Evolutionary conservation across 2,329 filamentous ascomycete genomes (phyloP).

Genomic region (Nothophoma quercina): DNA sequence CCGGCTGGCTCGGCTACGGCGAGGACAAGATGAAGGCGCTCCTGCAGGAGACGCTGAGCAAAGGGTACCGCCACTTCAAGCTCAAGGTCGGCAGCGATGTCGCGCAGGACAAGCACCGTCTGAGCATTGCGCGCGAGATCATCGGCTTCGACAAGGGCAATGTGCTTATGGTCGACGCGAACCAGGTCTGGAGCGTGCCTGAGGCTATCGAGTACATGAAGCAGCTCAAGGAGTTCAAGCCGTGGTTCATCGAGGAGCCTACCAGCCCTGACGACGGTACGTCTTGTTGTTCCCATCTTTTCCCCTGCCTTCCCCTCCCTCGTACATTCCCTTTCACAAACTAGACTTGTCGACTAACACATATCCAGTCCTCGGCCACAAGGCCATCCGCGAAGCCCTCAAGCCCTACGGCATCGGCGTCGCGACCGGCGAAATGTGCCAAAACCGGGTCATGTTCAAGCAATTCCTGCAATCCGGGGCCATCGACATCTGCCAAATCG

Average conservation of each 20-base stretch:
- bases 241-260: constrained; percentile 95
- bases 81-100: constrained; percentile 82
- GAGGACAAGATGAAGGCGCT: constrained; percentile 85
- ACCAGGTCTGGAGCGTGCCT: constrained; percentile 90
- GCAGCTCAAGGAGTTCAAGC: constrained; percentile 80
- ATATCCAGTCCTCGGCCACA: constrained; percentile 77
- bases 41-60: constrained; percentile 74
- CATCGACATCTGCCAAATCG: constrained; percentile 88
- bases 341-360: constrained; percentile 7
- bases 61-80: constrained; percentile 88
- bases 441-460: constrained; percentile 94
- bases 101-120: constrained; percentile 73
- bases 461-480: constrained; percentile 81
- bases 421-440: constrained; percentile 93
- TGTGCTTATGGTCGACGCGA: constrained; percentile 90
- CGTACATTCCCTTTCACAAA: no score
- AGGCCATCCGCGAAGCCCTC: constrained; percentile 81
- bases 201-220: constrained; percentile 90
- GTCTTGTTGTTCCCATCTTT: constrained; percentile 15
- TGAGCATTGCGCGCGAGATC: constrained; percentile 77
- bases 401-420: constrained; percentile 79
- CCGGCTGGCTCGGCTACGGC: constrained; percentile 90
- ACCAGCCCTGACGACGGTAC: constrained; percentile 80
- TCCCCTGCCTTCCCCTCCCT: not conserved
- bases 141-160: constrained; percentile 85